These are phyloP conservation scores for Blepharisma stoltei DNA, from an alignment of 73 alveolate genomes.

Conservation along the genomic window DNA sequence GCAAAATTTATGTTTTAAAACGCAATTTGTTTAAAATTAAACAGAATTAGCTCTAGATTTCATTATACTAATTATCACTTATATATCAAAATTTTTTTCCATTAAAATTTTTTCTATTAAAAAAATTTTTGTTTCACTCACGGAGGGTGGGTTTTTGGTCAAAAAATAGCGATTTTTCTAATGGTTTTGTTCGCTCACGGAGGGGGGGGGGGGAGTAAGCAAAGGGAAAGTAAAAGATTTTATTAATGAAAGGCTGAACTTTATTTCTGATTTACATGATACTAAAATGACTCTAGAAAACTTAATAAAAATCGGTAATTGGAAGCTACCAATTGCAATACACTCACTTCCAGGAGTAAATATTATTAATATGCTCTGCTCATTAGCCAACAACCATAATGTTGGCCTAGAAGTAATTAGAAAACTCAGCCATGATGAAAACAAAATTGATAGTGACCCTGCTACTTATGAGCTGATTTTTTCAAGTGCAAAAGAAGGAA, in stretches of 20 bases:
- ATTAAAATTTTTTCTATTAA: no score
- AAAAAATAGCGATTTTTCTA: no score
- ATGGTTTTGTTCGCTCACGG: no score
- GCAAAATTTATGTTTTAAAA: no score
- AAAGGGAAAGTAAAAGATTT: no score
- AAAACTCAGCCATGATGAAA: slow-evolving; percentile 56
- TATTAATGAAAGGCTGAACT: slow-evolving; percentile 44
- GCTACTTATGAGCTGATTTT: slow-evolving; percentile 48
- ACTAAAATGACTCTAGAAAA: slow-evolving; percentile 40
- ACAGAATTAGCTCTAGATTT: no score
- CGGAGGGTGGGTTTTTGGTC: no score
- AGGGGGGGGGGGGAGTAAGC: no score
- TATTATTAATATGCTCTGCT: slow-evolving; percentile 52
- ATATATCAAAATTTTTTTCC: no score
- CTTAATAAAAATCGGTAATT: slow-evolving; percentile 47
- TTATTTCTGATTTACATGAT: slow-evolving; percentile 43
- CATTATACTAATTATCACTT: no score
- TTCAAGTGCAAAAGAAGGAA: slow-evolving; percentile 78
- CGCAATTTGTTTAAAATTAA: no score
- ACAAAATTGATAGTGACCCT: slow-evolving; percentile 38
- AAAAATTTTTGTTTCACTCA: no score
- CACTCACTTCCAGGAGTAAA: slow-evolving; percentile 39
- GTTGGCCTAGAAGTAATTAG: slow-evolving; percentile 63
- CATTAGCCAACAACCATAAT: slow-evolving; percentile 55
- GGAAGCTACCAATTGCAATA: slow-evolving; percentile 53